A percentile compares a stretch with the other conserved stretches of the same genome.
Conservation (phyloP, 1,284 basidiomycete species). For the Ganoderma sp. region DNA sequence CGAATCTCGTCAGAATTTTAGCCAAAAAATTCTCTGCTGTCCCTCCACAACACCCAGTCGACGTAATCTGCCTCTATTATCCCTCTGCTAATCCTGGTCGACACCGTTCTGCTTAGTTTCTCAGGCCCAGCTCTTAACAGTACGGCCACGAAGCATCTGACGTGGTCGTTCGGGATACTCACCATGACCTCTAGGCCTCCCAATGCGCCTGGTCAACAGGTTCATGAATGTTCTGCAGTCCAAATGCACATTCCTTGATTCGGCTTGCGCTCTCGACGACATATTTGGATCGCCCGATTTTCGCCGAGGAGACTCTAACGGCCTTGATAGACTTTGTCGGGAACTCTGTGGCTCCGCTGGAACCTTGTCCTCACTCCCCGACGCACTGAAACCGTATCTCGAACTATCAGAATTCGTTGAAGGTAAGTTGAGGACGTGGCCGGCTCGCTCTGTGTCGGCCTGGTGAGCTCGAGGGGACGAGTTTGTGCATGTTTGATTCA, state of each 20-base stretch:
- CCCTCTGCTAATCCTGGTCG: too few relatives aligned
- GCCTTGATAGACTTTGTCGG: background rate
- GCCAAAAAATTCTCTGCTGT: too few relatives aligned
- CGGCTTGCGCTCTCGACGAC: background rate
- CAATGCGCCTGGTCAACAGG: too few relatives aligned
- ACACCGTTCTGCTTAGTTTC: too few relatives aligned
- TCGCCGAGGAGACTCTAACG: background rate
- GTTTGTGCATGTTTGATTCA: slow-evolving; percentile 20
- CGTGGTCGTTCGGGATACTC: too few relatives aligned
- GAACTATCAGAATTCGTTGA: background rate
- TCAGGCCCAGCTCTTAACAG: too few relatives aligned
- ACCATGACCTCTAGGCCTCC: too few relatives aligned
- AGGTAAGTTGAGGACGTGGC: background rate
- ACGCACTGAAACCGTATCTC: background rate
- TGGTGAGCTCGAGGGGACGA: background rate
- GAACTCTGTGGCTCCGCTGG: background rate
- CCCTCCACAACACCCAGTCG: too few relatives aligned
- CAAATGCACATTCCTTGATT: background rate
- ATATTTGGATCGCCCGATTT: too few relatives aligned
- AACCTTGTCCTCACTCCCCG: background rate
- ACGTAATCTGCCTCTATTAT: too few relatives aligned
- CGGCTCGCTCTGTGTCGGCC: background rate
- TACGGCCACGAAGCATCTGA: too few relatives aligned
- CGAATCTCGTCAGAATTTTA: too few relatives aligned
- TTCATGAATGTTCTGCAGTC: background rate